Conservation (phyloP, 2,329 filamentous ascomycete genomes). For the Atkinsonella hypoxylon region DNA sequence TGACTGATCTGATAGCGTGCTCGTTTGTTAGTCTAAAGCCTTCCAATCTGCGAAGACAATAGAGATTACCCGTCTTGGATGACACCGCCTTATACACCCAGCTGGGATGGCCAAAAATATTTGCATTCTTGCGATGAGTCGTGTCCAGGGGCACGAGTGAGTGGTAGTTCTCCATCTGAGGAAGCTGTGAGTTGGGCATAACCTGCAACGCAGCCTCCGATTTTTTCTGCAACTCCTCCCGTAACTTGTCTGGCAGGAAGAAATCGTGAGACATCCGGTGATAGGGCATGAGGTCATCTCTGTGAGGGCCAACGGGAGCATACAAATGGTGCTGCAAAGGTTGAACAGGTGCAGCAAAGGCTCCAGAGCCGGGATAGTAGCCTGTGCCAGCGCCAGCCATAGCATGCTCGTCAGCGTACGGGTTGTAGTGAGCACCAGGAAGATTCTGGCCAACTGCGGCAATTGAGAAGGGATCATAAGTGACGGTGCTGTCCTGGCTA, state of each 20-base stretch:
- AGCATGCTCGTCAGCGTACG: conserved; percentile 64
- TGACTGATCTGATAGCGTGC: conserved; percentile 72
- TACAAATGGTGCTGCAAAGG: conserved; percentile 88
- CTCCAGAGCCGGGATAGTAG: conserved; percentile 52
- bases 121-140: conserved; percentile 62
- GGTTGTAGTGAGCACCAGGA: conserved; percentile 48
- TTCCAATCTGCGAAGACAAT: conserved; percentile 77
- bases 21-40: conserved; percentile 83
- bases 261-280: conserved; percentile 83
- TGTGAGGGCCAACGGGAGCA: conserved; percentile 71
- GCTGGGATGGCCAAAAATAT: conserved; percentile 75
- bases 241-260: conserved; percentile 75
- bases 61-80: conserved; percentile 78
- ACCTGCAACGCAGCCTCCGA: conserved; percentile 75
- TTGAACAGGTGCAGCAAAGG: conserved; percentile 41
- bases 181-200: conserved; percentile 64
- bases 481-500: conserved; percentile 28
- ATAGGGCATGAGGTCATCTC: conserved; percentile 70
- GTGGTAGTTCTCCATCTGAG: conserved; percentile 78
- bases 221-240: conserved; percentile 84
- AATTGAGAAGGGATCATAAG: conserved; percentile 55
- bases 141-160: conserved; percentile 84
- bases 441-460: conserved; percentile 39
- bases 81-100: conserved; percentile 95
- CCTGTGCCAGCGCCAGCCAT: conserved; percentile 45